Evolutionary conservation across 1,284 basidiomycete genomes (phyloP).

Genomic region (Athelia sp.): DNA sequence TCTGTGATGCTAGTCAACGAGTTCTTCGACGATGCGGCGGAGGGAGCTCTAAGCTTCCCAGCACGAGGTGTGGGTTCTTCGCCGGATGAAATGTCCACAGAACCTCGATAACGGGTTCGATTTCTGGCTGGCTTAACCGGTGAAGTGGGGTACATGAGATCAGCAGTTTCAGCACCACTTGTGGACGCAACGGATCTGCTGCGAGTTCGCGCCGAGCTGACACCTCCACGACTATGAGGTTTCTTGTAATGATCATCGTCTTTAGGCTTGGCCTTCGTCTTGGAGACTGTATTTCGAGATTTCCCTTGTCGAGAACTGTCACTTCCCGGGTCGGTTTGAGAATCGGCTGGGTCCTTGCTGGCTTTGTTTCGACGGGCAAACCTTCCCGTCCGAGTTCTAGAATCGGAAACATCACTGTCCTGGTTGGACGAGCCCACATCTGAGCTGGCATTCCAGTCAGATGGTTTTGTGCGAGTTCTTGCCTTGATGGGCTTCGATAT

Average conservation of each 20-base stretch:
- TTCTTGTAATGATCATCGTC: too few relatives aligned
- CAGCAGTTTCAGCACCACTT: background rate
- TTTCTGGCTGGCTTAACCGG: background rate
- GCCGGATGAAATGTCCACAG: background rate
- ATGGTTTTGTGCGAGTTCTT: background rate
- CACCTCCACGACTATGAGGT: slow-evolving; percentile 10
- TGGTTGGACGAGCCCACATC: background rate
- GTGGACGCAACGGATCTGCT: slow-evolving; percentile 13
- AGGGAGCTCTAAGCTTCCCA: background rate
- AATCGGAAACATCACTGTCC: background rate
- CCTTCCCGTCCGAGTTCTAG: background rate
- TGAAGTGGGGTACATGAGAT: too few relatives aligned
- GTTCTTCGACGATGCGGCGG: background rate
- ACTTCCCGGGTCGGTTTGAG: too few relatives aligned
- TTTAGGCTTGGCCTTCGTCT: too few relatives aligned
- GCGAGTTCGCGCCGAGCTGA: slow-evolving; percentile 13
- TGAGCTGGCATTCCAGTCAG: background rate
- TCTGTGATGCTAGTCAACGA: background rate
- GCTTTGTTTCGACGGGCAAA: too few relatives aligned
- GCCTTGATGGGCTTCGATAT: background rate
- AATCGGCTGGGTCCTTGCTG: too few relatives aligned
- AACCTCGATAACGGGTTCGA: background rate
- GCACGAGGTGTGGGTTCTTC: background rate
- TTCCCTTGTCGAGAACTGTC: too few relatives aligned
- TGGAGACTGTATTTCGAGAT: too few relatives aligned